Conservation (phyloP, 225 moss, liverwort and hornwort genomes). For the Sphagnum contortum region DNA sequence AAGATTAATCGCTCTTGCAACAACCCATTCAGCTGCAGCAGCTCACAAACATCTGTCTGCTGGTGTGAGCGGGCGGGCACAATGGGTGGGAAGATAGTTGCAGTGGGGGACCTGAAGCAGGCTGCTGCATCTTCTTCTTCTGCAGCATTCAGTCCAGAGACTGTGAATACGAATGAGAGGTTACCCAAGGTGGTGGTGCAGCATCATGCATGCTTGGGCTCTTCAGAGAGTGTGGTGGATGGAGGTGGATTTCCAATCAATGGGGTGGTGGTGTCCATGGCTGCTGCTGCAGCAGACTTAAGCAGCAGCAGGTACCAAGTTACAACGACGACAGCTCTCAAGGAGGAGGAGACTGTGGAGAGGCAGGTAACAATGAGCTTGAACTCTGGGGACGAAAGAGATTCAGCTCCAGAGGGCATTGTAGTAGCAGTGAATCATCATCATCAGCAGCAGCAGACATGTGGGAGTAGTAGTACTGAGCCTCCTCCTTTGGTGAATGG, state of each 20-base stretch:
- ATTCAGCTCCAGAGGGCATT: conserved; percentile 68
- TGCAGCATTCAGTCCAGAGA: too few species aligned
- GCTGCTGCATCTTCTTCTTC: too few species aligned
- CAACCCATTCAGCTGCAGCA: too few species aligned
- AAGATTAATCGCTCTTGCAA: too few species aligned
- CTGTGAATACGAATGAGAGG: too few species aligned
- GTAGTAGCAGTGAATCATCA: conserved; percentile 7
- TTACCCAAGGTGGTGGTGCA: too few species aligned
- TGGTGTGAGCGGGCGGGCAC: too few species aligned
- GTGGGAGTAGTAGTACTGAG: conserved; percentile 4
- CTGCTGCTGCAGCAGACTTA: not conserved
- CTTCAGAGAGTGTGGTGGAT: conserved; percentile 2
- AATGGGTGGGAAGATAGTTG: too few species aligned
- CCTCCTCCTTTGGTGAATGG: conserved; percentile 8
- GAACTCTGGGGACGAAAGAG: conserved; percentile 33
- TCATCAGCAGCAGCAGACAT: not conserved
- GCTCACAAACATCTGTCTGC: too few species aligned
- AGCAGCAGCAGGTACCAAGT: conserved; percentile 11
- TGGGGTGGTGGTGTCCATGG: not conserved
- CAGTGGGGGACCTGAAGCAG: too few species aligned
- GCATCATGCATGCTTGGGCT: too few species aligned
- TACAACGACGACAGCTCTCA: too few species aligned
- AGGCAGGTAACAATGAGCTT: conserved; percentile 31
- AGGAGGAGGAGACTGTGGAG: conserved; percentile 3
- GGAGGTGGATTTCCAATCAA: conserved; percentile 8